These are phyloP conservation scores for Beta lomatogona DNA, from an alignment of 179 eudicot genomes.

Conservation along the genomic window DNA sequence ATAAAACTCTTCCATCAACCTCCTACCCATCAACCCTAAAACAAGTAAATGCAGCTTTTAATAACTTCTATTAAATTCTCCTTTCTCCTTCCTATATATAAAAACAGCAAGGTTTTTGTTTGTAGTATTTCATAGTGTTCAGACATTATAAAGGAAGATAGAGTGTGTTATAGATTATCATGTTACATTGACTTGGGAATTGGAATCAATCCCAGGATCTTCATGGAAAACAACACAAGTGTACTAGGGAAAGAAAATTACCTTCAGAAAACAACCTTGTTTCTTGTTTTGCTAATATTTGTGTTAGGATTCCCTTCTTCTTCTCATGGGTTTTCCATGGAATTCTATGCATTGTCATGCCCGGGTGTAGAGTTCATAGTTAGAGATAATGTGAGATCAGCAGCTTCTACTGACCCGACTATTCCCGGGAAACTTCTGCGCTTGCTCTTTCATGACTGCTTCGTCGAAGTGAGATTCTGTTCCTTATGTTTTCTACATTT, in stretches of 20 bases:
- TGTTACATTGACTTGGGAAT: slow-evolving; percentile 22
- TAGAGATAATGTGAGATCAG: slow-evolving; percentile 44
- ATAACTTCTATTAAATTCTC: slow-evolving; percentile 16
- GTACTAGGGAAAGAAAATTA: slow-evolving; percentile 10
- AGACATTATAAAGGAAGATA: slow-evolving; percentile 6
- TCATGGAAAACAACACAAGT: slow-evolving; percentile 31
- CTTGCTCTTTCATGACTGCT: slow-evolving; percentile 83
- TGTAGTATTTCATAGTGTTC: neutral
- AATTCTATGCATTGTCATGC: slow-evolving; percentile 54
- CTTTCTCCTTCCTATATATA: neutral
- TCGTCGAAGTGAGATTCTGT: slow-evolving; percentile 57
- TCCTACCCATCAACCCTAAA: slow-evolving; percentile 11
- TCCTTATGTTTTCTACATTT: neutral
- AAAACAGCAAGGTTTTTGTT: neutral
- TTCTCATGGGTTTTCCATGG: slow-evolving; percentile 38
- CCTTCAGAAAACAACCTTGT: slow-evolving; percentile 13
- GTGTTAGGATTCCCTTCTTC: slow-evolving; percentile 15
- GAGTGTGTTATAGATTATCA: neutral
- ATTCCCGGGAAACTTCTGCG: slow-evolving; percentile 58
- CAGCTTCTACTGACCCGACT: slow-evolving; percentile 50
- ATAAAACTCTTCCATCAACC: slow-evolving; percentile 3
- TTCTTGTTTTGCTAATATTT: slow-evolving; percentile 6
- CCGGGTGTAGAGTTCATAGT: slow-evolving; percentile 63
- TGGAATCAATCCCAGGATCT: slow-evolving; percentile 6
- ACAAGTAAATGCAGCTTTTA: slow-evolving; percentile 39